These are phyloP conservation scores for Fomitopsis pulvina DNA, from an alignment of 768 basidiomycete genomes.

Conservation along the genomic window DNA sequence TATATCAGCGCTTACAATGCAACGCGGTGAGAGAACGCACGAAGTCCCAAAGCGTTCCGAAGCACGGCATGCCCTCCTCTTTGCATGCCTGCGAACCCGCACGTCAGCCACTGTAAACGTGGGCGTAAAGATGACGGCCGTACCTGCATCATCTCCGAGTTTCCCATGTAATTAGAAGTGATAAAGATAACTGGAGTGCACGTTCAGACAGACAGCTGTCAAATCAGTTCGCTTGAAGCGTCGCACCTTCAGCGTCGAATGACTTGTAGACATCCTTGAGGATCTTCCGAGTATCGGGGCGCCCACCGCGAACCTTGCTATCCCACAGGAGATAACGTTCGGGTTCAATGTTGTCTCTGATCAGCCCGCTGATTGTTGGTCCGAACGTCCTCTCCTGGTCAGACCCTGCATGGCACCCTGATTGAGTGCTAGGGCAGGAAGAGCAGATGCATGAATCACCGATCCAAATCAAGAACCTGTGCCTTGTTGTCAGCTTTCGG, in stretches of 20 bases:
- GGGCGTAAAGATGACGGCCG: conserved; percentile 3
- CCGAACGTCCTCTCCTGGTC: conserved; percentile 85
- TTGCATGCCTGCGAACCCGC: conserved; percentile 12
- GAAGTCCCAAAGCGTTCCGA: conserved; percentile 28
- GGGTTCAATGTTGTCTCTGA: conserved; percentile 63
- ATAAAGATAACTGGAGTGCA: conserved; percentile 55
- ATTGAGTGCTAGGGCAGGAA: neutral
- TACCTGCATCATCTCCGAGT: conserved; percentile 77
- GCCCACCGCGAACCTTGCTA: conserved; percentile 63
- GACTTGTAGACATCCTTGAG: conserved; percentile 59
- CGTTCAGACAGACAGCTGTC: neutral
- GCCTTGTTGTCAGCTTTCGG: conserved; percentile 4
- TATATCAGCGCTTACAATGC: neutral
- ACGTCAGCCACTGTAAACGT: neutral
- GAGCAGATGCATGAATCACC: conserved; percentile 27
- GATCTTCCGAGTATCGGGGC: conserved; percentile 74
- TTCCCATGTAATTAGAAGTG: conserved; percentile 77
- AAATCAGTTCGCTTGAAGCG: neutral
- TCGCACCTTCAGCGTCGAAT: conserved; percentile 61
- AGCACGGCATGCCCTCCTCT: conserved; percentile 17
- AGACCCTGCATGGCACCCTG: conserved; percentile 42
- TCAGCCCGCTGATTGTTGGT: conserved; percentile 68
- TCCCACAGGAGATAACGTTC: conserved; percentile 77
- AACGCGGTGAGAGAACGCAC: conserved; percentile 10
- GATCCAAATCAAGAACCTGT: conserved; percentile 77